phyloP scores from a whole-genome alignment of 441 rosid species.

The Bocquillonia castaneifolia region DNA sequence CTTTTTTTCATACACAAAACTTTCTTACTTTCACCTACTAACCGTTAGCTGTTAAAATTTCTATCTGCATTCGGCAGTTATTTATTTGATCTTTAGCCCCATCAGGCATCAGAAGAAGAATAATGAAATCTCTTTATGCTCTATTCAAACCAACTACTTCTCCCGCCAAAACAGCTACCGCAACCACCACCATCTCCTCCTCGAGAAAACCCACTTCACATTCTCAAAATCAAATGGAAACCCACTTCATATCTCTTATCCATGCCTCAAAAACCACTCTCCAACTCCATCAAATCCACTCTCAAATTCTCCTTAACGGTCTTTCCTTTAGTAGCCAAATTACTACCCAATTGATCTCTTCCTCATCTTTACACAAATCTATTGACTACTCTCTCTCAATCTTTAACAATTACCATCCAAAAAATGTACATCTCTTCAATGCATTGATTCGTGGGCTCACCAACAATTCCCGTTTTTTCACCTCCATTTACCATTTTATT shows the following conservation, averaged over 20 bases:
- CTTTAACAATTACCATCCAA: slow-evolving; percentile 36
- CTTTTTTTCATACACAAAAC: too few species aligned
- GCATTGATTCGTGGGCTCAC: slow-evolving; percentile 51
- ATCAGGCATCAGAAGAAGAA: too few species aligned
- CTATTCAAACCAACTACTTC: too few species aligned
- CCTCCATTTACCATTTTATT: slow-evolving; percentile 40
- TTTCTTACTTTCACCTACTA: too few species aligned
- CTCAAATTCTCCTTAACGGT: slow-evolving; percentile 44
- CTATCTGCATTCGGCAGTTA: too few species aligned
- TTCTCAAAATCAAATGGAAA: slow-evolving; percentile 24
- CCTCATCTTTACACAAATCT: slow-evolving; percentile 39
- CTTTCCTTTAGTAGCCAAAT: slow-evolving; percentile 38
- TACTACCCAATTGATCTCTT: slow-evolving; percentile 46
- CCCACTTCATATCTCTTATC: slow-evolving; percentile 42
- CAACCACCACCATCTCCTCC: slow-evolving; percentile 33
- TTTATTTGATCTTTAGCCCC: too few species aligned
- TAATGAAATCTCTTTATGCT: too few species aligned
- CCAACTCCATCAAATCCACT: slow-evolving; percentile 50
- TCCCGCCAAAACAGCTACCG: too few species aligned
- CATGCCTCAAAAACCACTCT: slow-evolving; percentile 35
- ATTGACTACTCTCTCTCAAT: slow-evolving; percentile 40
- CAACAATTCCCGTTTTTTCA: slow-evolving; percentile 33
- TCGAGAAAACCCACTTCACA: not conserved
- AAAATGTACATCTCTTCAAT: slow-evolving; percentile 46
- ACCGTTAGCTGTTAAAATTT: too few species aligned